Evolutionary conservation across 805 yeast genomes (phyloP).

Genomic region (Myxozyma nipponensis): DNA sequence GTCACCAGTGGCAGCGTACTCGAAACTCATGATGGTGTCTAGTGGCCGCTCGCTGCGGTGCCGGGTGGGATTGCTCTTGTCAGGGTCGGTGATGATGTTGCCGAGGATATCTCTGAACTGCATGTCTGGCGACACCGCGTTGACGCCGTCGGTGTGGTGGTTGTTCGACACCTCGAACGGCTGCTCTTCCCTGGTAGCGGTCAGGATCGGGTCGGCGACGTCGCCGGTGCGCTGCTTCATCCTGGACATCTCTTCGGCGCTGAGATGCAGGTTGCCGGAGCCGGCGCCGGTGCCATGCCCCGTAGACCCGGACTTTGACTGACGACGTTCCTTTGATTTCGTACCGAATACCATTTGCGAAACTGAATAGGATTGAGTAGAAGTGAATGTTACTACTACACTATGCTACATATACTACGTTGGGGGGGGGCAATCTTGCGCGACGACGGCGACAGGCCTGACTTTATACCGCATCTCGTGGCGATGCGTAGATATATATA

Average conservation of each 20-base stretch:
- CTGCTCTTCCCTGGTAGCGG: slow-evolving; percentile 93
- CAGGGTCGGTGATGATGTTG: slow-evolving; percentile 69
- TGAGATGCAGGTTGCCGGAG: slow-evolving; percentile 1
- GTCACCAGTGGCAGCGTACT: slow-evolving; percentile 92
- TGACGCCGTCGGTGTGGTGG: slow-evolving; percentile 34
- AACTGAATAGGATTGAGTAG: too few relatives aligned
- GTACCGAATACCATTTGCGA: too few relatives aligned
- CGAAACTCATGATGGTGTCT: slow-evolving; percentile 92
- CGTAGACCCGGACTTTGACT: too few relatives aligned
- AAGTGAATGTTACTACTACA: too few relatives aligned
- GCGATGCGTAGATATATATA: too few relatives aligned
- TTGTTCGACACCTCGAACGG: slow-evolving; percentile 73
- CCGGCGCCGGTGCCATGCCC: too few relatives aligned
- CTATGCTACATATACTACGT: too few relatives aligned
- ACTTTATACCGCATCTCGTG: too few relatives aligned
- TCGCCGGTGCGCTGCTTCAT: slow-evolving; percentile 23
- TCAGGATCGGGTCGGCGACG: slow-evolving; percentile 70
- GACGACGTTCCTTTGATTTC: too few relatives aligned
- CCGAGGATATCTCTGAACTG: slow-evolving; percentile 83
- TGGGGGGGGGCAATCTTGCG: too few relatives aligned
- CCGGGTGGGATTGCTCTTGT: slow-evolving; percentile 89
- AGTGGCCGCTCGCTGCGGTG: slow-evolving; percentile 92
- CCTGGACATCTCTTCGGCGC: slow-evolving; percentile 21
- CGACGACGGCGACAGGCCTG: too few relatives aligned
- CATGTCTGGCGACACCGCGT: slow-evolving; percentile 48